Evolutionary conservation across 2,329 filamentous ascomycete genomes (phyloP).

Genomic region (Colletotrichum tropicale): DNA sequence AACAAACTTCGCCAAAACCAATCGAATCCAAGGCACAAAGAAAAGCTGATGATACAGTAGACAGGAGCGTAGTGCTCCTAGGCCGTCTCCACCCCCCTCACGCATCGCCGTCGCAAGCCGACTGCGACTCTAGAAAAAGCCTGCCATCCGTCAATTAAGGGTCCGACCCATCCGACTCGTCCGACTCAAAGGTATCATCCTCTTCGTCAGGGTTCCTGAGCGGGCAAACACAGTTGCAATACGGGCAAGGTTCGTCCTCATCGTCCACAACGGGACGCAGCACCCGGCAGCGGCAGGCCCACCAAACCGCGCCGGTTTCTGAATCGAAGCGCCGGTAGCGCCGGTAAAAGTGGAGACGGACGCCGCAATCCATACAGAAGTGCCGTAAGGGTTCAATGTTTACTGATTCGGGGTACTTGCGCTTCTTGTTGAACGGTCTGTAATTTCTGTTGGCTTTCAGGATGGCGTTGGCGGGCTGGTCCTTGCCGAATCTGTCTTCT

Average conservation of each 20-base stretch:
- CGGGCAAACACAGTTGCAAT: neutral
- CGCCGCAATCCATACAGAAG: neutral
- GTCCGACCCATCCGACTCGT: neutral
- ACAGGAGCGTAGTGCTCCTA: neutral
- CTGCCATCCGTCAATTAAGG: neutral
- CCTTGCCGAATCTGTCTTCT: neutral
- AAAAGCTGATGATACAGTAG: neutral
- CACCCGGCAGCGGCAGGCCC: neutral
- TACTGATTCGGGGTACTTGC: neutral
- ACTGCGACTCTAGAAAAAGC: neutral
- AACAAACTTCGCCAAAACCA: neutral
- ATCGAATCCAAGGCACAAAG: neutral
- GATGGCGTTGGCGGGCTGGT: neutral
- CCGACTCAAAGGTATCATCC: neutral
- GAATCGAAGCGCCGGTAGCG: neutral
- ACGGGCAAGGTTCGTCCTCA: neutral
- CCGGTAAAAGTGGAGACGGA: neutral
- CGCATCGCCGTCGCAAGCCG: neutral
- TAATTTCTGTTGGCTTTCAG: neutral
- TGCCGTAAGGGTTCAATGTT: neutral
- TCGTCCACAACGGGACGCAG: neutral
- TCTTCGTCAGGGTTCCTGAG: neutral
- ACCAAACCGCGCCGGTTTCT: neutral
- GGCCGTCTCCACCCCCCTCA: neutral
- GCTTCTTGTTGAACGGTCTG: neutral